Percentiles rank a stretch among this genome's conserved stretches.
Evolutionary conservation across 345 rosid species (phyloP).

Genomic region (Arabidopsis arenosa): DNA sequence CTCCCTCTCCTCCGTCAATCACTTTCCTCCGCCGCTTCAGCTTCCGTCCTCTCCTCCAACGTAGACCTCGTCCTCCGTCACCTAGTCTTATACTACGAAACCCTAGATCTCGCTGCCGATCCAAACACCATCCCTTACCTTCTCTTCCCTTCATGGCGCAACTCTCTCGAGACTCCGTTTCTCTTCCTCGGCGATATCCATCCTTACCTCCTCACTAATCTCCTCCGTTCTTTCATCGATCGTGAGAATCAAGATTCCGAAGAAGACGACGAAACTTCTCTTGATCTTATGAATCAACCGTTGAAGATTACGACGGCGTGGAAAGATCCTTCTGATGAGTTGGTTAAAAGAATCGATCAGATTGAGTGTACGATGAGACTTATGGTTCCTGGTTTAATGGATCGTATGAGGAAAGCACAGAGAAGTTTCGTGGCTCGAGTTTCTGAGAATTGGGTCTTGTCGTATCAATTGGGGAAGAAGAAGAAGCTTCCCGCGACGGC

Average conservation of each 20-base stretch:
- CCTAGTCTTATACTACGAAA: constrained; percentile 71
- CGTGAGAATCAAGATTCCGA: constrained; percentile 47
- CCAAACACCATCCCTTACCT: constrained; percentile 59
- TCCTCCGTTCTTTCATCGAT: constrained; percentile 67
- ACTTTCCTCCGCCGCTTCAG: constrained; percentile 57
- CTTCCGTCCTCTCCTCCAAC: constrained; percentile 58
- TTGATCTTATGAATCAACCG: constrained; percentile 27
- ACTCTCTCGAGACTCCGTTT: constrained; percentile 72
- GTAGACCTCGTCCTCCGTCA: constrained; percentile 71
- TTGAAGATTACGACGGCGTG: constrained; percentile 59
- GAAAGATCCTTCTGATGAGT: constrained; percentile 57
- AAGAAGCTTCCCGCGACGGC: constrained; percentile 29
- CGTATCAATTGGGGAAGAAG: constrained; percentile 35
- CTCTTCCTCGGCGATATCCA: constrained; percentile 91
- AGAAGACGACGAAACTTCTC: neutral
- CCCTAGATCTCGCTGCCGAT: constrained; percentile 71
- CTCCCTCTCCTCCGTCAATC: constrained; percentile 78
- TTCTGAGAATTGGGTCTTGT: constrained; percentile 54
- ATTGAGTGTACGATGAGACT: constrained; percentile 80
- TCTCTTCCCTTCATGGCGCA: constrained; percentile 80
- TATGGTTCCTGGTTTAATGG: constrained; percentile 69
- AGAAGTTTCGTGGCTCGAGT: constrained; percentile 52
- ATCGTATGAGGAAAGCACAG: constrained; percentile 58
- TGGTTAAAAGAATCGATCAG: constrained; percentile 60
- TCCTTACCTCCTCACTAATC: constrained; percentile 80